These are phyloP conservation scores for Colletotrichum tamarilloi DNA, from an alignment of 2,329 filamentous ascomycete species.

Conservation along the genomic window DNA sequence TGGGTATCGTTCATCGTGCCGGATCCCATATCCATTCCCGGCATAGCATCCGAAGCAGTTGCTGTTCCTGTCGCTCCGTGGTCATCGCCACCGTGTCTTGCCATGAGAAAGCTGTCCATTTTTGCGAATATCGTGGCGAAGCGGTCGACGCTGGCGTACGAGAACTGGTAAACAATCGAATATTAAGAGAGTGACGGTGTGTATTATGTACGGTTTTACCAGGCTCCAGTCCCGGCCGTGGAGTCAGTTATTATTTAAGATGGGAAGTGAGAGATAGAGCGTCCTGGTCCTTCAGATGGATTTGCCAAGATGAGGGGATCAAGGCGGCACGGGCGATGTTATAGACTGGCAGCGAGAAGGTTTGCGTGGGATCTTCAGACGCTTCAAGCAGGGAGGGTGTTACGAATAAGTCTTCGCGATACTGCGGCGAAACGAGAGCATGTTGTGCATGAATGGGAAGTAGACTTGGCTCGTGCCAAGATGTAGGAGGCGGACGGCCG, in stretches of 20 bases:
- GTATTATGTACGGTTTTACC: neutral
- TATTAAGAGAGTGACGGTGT: neutral
- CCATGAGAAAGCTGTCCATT: slow-evolving; percentile 29
- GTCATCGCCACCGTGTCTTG: slow-evolving; percentile 26
- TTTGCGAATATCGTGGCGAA: neutral
- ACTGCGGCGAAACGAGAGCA: slow-evolving; percentile 31
- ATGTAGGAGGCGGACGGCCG: slow-evolving; percentile 16
- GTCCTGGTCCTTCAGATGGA: neutral
- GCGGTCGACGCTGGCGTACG: slow-evolving; percentile 13
- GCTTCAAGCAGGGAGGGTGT: slow-evolving; percentile 28
- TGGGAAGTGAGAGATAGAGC: slow-evolving; percentile 4
- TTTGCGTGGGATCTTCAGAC: slow-evolving; percentile 38
- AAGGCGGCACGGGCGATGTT: slow-evolving; percentile 18
- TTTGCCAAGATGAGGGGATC: neutral
- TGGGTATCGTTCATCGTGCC: slow-evolving; percentile 23
- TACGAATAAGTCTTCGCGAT: slow-evolving; percentile 15
- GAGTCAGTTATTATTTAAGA: neutral
- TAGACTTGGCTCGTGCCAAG: slow-evolving; percentile 28
- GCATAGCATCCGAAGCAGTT: slow-evolving; percentile 26
- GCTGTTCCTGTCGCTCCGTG: slow-evolving; percentile 10
- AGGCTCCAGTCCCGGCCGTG: slow-evolving; percentile 34
- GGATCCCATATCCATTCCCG: slow-evolving; percentile 33
- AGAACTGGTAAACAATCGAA: neutral
- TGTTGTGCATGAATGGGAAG: slow-evolving; percentile 31
- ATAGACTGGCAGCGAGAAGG: slow-evolving; percentile 34